Base-by-base conservation (phyloP, 2,329 filamentous ascomycete species). In the Pezicula carpinea region DNA sequence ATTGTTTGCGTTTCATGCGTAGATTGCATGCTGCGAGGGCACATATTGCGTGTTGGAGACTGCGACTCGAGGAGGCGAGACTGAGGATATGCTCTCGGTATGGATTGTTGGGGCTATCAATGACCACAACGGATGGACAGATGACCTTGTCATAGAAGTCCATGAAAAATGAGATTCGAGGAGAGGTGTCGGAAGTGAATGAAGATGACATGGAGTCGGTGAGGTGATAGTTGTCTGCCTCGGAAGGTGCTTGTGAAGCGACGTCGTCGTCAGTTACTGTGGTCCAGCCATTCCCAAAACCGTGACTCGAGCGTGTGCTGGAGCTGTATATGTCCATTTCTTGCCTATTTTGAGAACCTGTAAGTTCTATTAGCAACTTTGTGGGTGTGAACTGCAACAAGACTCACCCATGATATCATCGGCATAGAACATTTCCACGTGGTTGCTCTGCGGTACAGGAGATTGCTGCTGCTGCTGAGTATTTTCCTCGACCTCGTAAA, bases 111-210 rank as follows among this genome's bases (percentile, higher is more conserved):
- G 87, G 85, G 10, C 84, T 84, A 64, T 97, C 92, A 64, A 96
- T 90, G 56, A 90, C 88, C 43, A 96, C 90, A 67, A 96, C 87
- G 49, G 89, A 89, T 5, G 89, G 88, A 56, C 90, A 93, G 70
- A 97, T 91, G 61, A 89, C 87, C 66, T 89, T 90, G 62, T 91
- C 85, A 68, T 95, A 96, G 68, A 96, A 96, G 64, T 95, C 87
- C 72, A 96, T 85, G 62, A 96, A 85, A 67, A 87, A 95, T 55
- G 87, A 85, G 72, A 95, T 85, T 62, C 89, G 86, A 49, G 85
- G 81, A 51, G 88, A 82, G 59, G 88, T 70, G 66, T 85, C 70
- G 60, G 75, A 75, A 50, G 66, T 59, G 72, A 72, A 70, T 62
- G 75, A 77, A 54, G 67, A 62, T 72, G 73, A 71, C 76, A 76